Evolutionary conservation across 208 protist species (phyloP).

Genomic region (Leishmania guyanensis): DNA sequence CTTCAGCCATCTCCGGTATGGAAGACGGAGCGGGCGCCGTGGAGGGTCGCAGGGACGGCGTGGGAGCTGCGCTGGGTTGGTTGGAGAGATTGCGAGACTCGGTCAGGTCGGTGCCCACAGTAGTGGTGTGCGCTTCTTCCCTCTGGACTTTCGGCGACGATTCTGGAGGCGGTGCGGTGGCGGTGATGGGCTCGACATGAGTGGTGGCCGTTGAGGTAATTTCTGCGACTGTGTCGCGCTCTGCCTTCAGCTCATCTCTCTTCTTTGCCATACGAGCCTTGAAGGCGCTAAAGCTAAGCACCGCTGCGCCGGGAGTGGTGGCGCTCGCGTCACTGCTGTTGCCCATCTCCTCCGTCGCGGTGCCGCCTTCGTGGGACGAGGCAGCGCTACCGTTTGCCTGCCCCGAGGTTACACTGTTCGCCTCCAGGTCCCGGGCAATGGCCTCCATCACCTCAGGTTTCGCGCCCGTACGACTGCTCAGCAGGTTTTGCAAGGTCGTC

Average conservation of each 20-base stretch:
- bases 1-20: slow-evolving; percentile 10
- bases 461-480: slow-evolving; percentile 16
- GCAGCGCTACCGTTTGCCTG: not conserved
- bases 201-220: slow-evolving; percentile 24
- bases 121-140: slow-evolving; percentile 1
- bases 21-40: slow-evolving; percentile 6
- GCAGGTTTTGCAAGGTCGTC: slow-evolving; percentile 25
- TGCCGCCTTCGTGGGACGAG: not conserved
- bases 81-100: slow-evolving; percentile 30
- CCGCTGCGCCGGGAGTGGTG: not conserved
- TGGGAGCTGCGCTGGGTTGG: slow-evolving; percentile 17
- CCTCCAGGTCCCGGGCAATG: slow-evolving; percentile 10
- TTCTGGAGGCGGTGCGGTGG: not conserved
- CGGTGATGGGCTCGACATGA: not conserved
- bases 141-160: not conserved
- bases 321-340: slow-evolving; percentile 1
- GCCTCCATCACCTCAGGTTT: slow-evolving; percentile 17
- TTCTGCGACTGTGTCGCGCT: slow-evolving; percentile 25
- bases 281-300: slow-evolving; percentile 58
- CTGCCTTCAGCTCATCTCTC: slow-evolving; percentile 53
- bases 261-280: slow-evolving; percentile 61
- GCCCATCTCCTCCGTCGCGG: not conserved
- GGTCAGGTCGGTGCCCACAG: slow-evolving; percentile 16
- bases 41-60: slow-evolving; percentile 26
- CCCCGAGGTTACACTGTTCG: not conserved